A percentile compares a stretch with the other conserved stretches of the same genome.
phyloP scores from a whole-genome alignment of 2,329 filamentous ascomycete genomes.

The Fusarium solani-melongenae region DNA sequence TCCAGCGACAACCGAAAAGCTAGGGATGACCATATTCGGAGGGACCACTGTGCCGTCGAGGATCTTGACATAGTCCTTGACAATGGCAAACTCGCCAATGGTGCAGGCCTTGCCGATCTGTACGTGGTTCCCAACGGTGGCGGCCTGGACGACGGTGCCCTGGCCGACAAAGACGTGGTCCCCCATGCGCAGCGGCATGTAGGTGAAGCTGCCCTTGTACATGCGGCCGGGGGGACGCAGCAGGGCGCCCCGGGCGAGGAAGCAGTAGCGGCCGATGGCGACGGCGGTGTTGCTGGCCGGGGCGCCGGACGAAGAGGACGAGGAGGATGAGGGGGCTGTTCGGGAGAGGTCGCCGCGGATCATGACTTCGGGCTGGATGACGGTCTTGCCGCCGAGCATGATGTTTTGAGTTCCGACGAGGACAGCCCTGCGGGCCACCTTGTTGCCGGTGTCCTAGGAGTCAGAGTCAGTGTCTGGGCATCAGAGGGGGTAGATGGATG shows the following conservation, averaged over 20 bases:
- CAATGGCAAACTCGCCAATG: slow-evolving; percentile 86
- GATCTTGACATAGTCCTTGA: slow-evolving; percentile 93
- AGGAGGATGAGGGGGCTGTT: slow-evolving; percentile 59
- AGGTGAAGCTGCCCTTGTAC: slow-evolving; percentile 81
- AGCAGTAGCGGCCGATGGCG: slow-evolving; percentile 90
- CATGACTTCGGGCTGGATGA: slow-evolving; percentile 94
- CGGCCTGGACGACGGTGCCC: slow-evolving; percentile 81
- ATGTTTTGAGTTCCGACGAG: slow-evolving; percentile 98
- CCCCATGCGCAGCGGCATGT: slow-evolving; percentile 91
- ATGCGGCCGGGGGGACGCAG: slow-evolving; percentile 86
- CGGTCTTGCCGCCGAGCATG: slow-evolving; percentile 94
- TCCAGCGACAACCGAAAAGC: slow-evolving; percentile 91
- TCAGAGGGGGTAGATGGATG: not conserved
- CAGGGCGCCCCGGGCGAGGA: slow-evolving; percentile 81
- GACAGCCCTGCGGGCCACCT: slow-evolving; percentile 90
- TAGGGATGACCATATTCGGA: slow-evolving; percentile 89
- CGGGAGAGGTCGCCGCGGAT: slow-evolving; percentile 89
- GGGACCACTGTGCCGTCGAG: slow-evolving; percentile 87
- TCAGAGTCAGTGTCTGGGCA: not conserved
- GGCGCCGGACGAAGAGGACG: slow-evolving; percentile 53
- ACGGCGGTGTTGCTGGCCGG: slow-evolving; percentile 74
- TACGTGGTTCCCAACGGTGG: slow-evolving; percentile 85
- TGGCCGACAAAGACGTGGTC: slow-evolving; percentile 93
- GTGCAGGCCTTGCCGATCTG: slow-evolving; percentile 82
- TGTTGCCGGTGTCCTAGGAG: slow-evolving; percentile 92